Conservation (phyloP, 192 early-diverging fungal genomes). For the Coemansia sp. region DNA sequence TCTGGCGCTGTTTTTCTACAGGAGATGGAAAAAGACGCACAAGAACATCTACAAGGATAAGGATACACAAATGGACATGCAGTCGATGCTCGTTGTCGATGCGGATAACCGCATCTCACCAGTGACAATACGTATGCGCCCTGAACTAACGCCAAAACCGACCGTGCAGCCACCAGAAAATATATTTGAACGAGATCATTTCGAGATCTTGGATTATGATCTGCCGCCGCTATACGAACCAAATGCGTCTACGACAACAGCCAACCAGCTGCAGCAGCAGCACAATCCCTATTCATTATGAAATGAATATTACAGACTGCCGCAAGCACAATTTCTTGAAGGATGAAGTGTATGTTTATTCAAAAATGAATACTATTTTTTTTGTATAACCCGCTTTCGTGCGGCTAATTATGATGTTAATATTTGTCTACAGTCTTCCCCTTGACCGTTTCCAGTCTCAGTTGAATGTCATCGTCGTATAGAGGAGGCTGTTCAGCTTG, state of each 20-base stretch:
- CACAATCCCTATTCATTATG: too few species aligned
- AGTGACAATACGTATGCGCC: neutral
- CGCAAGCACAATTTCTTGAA: too few species aligned
- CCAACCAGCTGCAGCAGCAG: neutral
- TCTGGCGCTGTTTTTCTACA: neutral
- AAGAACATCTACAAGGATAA: neutral
- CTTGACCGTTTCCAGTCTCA: neutral
- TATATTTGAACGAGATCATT: neutral
- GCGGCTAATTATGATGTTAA: neutral
- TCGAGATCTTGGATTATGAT: neutral
- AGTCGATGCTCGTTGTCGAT: neutral
- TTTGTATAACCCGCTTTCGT: too few species aligned
- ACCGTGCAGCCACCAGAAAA: neutral
- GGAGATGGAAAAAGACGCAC: neutral
- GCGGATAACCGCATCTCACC: neutral
- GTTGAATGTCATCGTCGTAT: constrained; percentile 7
- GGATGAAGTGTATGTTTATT: too few species aligned
- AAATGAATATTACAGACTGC: too few species aligned
- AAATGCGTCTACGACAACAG: neutral
- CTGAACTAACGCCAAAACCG: neutral
- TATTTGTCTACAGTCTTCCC: neutral
- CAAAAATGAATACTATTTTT: too few species aligned
- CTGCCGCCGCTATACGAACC: constrained; percentile 5
- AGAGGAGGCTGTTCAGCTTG: neutral
- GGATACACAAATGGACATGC: neutral